Evolutionary conservation across 208 protist genomes (phyloP).

Genomic region (Naegleria fowleri): DNA sequence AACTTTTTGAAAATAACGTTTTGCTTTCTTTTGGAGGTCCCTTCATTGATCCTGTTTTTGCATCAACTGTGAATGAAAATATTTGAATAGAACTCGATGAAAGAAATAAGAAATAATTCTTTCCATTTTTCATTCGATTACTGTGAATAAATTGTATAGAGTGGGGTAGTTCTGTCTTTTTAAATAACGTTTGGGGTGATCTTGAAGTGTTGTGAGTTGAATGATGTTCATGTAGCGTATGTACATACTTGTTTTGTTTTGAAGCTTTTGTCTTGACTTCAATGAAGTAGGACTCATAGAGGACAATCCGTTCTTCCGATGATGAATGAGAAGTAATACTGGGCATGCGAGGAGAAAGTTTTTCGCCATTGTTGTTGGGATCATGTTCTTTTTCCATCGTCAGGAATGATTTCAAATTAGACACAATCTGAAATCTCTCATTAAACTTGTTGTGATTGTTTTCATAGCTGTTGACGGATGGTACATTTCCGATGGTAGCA

Average conservation of each 20-base stretch:
- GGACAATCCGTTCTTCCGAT: not conserved
- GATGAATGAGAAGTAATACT: not conserved
- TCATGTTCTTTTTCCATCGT: not conserved
- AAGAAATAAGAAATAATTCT: not conserved
- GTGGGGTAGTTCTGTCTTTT: not conserved
- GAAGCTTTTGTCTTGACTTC: not conserved
- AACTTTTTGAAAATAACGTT: not conserved
- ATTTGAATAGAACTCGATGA: not conserved
- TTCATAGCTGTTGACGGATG: not conserved
- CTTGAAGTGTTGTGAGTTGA: not conserved
- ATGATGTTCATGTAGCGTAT: not conserved
- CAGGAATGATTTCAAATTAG: not conserved
- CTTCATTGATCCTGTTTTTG: not conserved
- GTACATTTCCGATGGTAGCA: not conserved
- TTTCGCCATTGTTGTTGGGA: not conserved
- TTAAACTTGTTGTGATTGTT: not conserved
- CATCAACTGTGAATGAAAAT: not conserved
- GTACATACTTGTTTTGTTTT: not conserved
- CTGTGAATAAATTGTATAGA: not conserved
- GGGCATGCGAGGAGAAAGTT: not conserved
- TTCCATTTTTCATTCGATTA: not conserved
- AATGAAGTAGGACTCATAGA: not conserved
- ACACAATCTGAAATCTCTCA: not conserved
- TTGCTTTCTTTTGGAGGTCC: not conserved
- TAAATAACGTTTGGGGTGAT: not conserved